Conservation (phyloP, 2,329 filamentous ascomycete genomes). For the Hypomyces perniciosus region DNA sequence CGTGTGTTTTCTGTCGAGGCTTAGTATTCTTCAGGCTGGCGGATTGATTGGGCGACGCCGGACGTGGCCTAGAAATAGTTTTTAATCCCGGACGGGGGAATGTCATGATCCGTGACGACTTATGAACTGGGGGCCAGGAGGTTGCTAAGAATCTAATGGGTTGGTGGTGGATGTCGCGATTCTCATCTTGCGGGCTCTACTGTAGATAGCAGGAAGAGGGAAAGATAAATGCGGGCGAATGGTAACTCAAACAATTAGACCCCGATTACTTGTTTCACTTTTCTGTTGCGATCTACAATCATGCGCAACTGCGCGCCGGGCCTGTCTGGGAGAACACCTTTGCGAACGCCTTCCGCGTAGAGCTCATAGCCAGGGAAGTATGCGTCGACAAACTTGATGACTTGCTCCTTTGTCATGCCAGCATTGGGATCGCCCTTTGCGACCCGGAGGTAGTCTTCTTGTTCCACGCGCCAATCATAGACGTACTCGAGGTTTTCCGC, state of each 20-base stretch:
- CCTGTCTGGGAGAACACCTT: constrained; percentile 48
- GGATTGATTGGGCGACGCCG: neutral
- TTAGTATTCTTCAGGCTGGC: neutral
- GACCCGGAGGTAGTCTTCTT: constrained; percentile 65
- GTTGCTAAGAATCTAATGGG: neutral
- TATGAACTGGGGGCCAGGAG: neutral
- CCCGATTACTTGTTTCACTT: constrained; percentile 49
- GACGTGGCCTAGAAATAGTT: neutral
- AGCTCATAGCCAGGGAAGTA: constrained; percentile 70
- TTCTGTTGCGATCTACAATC: constrained; percentile 54
- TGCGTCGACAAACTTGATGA: constrained; percentile 64
- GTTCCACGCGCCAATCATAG: constrained; percentile 77
- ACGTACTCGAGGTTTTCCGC: constrained; percentile 69
- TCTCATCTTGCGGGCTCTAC: neutral
- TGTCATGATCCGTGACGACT: neutral
- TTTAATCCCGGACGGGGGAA: neutral
- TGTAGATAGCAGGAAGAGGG: neutral
- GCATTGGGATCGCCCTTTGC: constrained; percentile 49
- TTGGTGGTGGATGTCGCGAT: neutral
- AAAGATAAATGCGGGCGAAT: neutral
- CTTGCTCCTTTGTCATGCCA: constrained; percentile 79
- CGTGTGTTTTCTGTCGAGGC: neutral
- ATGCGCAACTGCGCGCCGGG: constrained; percentile 54
- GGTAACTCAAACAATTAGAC: constrained; percentile 14
- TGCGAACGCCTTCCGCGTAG: constrained; percentile 53